Conservation (phyloP, 768 basidiomycete genomes). For the Panaeolus papilionaceus region DNA sequence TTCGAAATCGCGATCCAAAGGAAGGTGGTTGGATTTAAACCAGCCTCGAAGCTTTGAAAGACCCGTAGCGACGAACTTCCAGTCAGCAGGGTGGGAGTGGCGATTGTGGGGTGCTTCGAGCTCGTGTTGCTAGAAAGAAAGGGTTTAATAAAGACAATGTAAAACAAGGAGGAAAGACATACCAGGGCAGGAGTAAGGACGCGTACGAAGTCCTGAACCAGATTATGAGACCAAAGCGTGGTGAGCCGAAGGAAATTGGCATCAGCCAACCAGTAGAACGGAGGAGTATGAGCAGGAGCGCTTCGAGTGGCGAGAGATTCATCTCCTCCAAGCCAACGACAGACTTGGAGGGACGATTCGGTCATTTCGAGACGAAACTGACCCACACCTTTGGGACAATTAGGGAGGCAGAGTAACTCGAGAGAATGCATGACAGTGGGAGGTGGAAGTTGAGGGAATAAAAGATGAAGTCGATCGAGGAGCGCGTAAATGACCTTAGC, state of each 20-base stretch:
- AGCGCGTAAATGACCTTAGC: not conserved
- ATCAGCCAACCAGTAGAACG: not conserved
- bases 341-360: not conserved
- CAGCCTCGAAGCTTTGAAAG: not conserved
- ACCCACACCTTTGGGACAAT: not conserved
- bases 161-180: not conserved
- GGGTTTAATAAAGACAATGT: not conserved
- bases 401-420: not conserved
- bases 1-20: not conserved
- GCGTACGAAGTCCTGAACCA: not conserved
- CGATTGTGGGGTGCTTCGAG: not conserved
- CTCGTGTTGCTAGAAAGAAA: not conserved
- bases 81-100: not conserved
- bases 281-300: not conserved
- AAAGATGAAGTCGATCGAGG: not conserved
- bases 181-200: not conserved
- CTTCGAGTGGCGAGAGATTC: not conserved
- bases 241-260: not conserved
- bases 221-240: not conserved
- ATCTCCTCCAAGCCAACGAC: not conserved
- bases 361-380: not conserved
- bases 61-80: not conserved
- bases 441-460: not conserved
- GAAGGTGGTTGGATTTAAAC: not conserved
- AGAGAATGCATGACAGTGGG: not conserved